phyloP scores from a whole-genome alignment of 2,329 filamentous ascomycete genomes.

The Trichoderma polysporum region DNA sequence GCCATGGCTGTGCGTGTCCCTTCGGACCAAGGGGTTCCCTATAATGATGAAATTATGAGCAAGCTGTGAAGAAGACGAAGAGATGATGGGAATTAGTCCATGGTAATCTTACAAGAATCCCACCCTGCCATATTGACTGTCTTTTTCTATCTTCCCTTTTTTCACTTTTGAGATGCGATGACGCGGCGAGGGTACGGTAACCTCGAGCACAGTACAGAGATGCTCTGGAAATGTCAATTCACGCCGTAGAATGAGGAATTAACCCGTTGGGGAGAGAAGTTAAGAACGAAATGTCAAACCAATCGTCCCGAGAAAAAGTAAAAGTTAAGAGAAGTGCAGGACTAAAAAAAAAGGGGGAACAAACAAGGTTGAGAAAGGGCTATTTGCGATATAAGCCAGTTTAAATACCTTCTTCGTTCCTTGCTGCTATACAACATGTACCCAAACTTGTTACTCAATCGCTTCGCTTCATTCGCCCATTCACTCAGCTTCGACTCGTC shows the following conservation, averaged over 20 bases:
- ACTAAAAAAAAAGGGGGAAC: neutral
- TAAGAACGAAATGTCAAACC: too few relatives aligned
- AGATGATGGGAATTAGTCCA: neutral
- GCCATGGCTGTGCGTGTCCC: constrained; percentile 61
- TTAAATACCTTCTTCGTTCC: too few relatives aligned
- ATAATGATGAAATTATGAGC: neutral
- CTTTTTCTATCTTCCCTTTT: neutral
- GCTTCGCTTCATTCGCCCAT: neutral
- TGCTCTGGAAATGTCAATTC: neutral
- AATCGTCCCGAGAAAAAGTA: neutral
- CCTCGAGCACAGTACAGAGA: neutral
- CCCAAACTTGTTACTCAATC: neutral
- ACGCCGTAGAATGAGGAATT: neutral
- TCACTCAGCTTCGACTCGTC: neutral
- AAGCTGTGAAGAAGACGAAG: neutral
- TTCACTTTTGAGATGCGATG: neutral
- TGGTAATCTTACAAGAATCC: constrained; percentile 21
- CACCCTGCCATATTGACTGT: constrained; percentile 23
- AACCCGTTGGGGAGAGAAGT: too few relatives aligned
- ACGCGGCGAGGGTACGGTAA: neutral
- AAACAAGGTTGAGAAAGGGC: too few relatives aligned
- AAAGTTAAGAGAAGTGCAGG: neutral
- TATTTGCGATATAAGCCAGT: too few relatives aligned
- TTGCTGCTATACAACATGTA: too few relatives aligned
- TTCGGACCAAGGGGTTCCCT: constrained; percentile 77